A percentile compares a stretch with the other conserved stretches of the same genome.
phyloP scores from a whole-genome alignment of 2,329 filamentous ascomycete species.

The Neophaeococcomyces aloes region DNA sequence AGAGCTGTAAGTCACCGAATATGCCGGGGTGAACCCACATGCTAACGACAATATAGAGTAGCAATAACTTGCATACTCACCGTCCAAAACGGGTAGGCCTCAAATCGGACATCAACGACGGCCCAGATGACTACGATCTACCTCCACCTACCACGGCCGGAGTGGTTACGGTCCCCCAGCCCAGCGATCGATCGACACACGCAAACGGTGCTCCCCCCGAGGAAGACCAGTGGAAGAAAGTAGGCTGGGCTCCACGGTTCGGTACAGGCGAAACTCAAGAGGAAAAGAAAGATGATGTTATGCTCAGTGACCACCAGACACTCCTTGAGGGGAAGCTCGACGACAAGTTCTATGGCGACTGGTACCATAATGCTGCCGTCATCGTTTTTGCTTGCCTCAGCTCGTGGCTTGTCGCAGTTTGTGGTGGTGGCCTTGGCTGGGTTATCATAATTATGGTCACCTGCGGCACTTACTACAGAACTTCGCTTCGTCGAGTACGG shows the following conservation, averaged over 20 bases:
- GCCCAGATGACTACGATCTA: constrained; percentile 60
- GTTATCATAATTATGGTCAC: constrained; percentile 83
- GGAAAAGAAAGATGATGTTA: constrained; percentile 47
- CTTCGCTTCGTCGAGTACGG: constrained; percentile 82
- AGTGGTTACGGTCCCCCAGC: constrained; percentile 46
- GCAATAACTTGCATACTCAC: constrained; percentile 25
- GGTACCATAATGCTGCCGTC: constrained; percentile 95
- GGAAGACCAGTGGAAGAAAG: constrained; percentile 50
- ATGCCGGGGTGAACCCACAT: constrained; percentile 29
- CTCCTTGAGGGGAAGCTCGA: constrained; percentile 73
- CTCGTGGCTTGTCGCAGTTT: constrained; percentile 79
- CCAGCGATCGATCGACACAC: constrained; percentile 34
- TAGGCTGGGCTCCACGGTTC: constrained; percentile 84
- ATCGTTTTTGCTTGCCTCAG: constrained; percentile 85
- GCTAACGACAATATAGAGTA: constrained; percentile 36
- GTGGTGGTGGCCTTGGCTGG: constrained; percentile 89
- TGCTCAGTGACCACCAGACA: constrained; percentile 75
- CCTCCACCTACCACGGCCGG: constrained; percentile 63
- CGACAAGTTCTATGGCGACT: constrained; percentile 89
- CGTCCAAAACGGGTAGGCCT: constrained; percentile 38
- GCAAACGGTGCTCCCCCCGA: constrained; percentile 37
- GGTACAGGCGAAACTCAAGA: constrained; percentile 43
- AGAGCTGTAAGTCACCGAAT: constrained; percentile 46
- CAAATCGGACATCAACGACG: constrained; percentile 55
- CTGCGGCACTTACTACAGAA: constrained; percentile 93